A percentile compares a stretch with the other conserved stretches of the same genome.
These are phyloP conservation scores for Galerina sulciceps DNA, from an alignment of 768 basidiomycete species.

Conservation along the genomic window DNA sequence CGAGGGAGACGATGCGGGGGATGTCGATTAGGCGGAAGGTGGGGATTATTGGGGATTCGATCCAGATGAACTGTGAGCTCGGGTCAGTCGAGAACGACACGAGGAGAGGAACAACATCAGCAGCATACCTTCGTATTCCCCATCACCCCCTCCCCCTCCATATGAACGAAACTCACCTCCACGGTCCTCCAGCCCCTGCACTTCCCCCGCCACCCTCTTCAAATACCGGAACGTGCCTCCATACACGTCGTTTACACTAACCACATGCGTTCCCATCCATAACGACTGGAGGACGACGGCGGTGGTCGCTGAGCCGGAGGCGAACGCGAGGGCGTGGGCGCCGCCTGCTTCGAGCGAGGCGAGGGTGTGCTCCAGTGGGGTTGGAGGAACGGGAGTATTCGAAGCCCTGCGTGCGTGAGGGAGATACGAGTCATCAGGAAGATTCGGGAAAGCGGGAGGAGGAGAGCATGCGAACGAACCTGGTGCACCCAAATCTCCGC, in stretches of 20 bases:
- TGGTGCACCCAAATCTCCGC: slow-evolving; percentile 76
- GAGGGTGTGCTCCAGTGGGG: slow-evolving; percentile 81
- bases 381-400: slow-evolving; percentile 95
- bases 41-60: slow-evolving; percentile 95
- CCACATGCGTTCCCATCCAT: slow-evolving; percentile 74
- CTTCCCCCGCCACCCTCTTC: slow-evolving; percentile 61
- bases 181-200: slow-evolving; percentile 69
- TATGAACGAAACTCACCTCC: slow-evolving; percentile 82
- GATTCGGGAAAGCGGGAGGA: neutral
- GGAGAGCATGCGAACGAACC: slow-evolving; percentile 38
- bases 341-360: slow-evolving; percentile 82
- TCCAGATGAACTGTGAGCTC: slow-evolving; percentile 84
- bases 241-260: slow-evolving; percentile 92
- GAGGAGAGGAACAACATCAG: no score
- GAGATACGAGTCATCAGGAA: neutral
- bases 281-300: slow-evolving; percentile 81
- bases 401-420: slow-evolving; percentile 61
- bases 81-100: no score
- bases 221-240: slow-evolving; percentile 93
- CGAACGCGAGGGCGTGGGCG: slow-evolving; percentile 74
- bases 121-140: slow-evolving; percentile 62
- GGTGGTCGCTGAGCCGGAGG: slow-evolving; percentile 86
- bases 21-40: slow-evolving; percentile 88
- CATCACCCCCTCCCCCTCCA: slow-evolving; percentile 81
- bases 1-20: slow-evolving; percentile 66